These are phyloP conservation scores for Chlamydomonas eustigma DNA, from an alignment of 139 green algal species.

Conservation along the genomic window DNA sequence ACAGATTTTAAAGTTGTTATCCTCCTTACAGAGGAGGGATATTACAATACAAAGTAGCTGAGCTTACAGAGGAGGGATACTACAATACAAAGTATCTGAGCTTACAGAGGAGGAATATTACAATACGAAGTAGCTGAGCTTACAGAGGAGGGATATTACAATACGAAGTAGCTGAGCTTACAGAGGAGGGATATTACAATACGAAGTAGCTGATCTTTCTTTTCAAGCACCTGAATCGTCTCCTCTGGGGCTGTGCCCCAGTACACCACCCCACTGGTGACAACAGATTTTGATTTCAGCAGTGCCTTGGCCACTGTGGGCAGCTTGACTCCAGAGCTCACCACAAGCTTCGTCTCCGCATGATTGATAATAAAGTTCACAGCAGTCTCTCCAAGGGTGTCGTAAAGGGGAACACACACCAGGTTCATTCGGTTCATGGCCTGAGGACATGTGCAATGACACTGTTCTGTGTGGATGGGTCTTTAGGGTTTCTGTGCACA, in stretches of 20 bases:
- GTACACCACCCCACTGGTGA: constrained; percentile 58
- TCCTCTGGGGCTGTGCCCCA: constrained; percentile 54
- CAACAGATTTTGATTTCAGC: constrained; percentile 15
- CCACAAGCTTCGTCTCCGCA: constrained; percentile 42
- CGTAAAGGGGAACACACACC: constrained; percentile 91
- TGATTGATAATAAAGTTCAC: constrained; percentile 85
- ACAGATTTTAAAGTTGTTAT: too few relatives aligned
- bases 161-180: too few relatives aligned
- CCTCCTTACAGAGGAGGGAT: too few relatives aligned
- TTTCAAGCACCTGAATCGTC: constrained; percentile 46
- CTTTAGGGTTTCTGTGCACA: not conserved
- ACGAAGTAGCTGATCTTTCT: too few relatives aligned
- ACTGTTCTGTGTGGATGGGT: not conserved
- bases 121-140: too few relatives aligned
- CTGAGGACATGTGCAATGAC: constrained; percentile 39
- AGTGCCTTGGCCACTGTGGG: constrained; percentile 48
- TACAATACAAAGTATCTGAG: too few relatives aligned
- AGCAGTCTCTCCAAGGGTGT: constrained; percentile 87
- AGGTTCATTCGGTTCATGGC: constrained; percentile 84
- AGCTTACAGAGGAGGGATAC: too few relatives aligned
- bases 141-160: too few relatives aligned
- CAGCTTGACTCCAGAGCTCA: constrained; percentile 58
- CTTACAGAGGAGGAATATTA: too few relatives aligned
- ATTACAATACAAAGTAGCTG: too few relatives aligned
- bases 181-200: too few relatives aligned